Conservation (phyloP, 2,329 filamentous ascomycete genomes). For the Aspergillus floridensis region DNA sequence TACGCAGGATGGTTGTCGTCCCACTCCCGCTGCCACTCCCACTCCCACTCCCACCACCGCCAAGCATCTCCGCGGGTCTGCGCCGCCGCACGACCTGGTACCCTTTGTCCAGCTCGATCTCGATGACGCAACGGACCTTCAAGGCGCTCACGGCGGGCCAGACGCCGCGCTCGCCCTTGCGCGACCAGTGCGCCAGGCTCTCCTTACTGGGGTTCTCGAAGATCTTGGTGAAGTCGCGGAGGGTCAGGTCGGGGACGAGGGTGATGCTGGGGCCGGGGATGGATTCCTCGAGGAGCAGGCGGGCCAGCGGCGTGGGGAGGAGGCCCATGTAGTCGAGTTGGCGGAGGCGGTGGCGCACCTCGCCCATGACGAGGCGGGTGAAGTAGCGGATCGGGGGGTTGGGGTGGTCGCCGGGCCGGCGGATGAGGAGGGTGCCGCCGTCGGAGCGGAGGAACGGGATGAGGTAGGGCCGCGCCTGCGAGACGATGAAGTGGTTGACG, state of each 20-base stretch:
- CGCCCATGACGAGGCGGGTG: constrained; percentile 68
- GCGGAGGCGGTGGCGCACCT: constrained; percentile 74
- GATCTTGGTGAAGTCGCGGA: constrained; percentile 70
- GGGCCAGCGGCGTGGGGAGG: constrained; percentile 66
- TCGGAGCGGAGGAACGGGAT: constrained; percentile 81
- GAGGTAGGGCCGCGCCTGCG: constrained; percentile 85
- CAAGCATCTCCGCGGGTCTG: constrained; percentile 27
- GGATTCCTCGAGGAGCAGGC: constrained; percentile 78
- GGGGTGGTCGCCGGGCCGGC: constrained; percentile 59
- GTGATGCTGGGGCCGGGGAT: constrained; percentile 76
- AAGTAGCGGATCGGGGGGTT: constrained; percentile 56
- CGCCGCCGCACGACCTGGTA: constrained; percentile 71
- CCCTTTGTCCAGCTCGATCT: constrained; percentile 80
- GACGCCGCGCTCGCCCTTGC: constrained; percentile 78
- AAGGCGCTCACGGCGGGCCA: constrained; percentile 87
- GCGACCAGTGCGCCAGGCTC: constrained; percentile 79
- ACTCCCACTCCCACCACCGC: neutral
- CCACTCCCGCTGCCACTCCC: neutral
- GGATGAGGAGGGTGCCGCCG: constrained; percentile 65
- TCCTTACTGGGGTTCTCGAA: constrained; percentile 78
- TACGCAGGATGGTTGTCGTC: neutral
- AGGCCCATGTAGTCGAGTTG: constrained; percentile 77
- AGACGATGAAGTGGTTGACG: constrained; percentile 93
- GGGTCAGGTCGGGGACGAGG: constrained; percentile 74
- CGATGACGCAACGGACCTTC: constrained; percentile 76